Evolutionary conservation across 2,329 filamentous ascomycete species (phyloP), one percentile per base, ranked within the genome.

Genomic region (Hypoxylon sp.): DNA sequence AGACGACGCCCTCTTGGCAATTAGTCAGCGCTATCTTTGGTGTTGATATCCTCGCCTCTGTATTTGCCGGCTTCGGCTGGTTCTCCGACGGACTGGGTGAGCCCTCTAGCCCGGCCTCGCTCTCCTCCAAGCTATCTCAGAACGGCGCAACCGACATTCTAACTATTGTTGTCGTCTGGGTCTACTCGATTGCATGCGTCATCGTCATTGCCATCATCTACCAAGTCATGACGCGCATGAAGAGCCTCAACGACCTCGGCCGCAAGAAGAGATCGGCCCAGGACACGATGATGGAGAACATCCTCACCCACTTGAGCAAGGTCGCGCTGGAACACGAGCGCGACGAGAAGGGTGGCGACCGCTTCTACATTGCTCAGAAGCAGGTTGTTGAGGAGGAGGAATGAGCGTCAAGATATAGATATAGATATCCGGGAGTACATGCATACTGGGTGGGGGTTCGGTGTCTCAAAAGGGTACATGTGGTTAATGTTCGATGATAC

Each of bases 31-130:
- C 90, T 76, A 92, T 92, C 80, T 83, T 90, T 75, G 83, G 85
- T 79, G 90, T 92, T 76, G 90, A 92, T 79, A 86, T 87, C 64
- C 80, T 92, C 44, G 88, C 90, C 33, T 91, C 90, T 63, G 84
- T 92, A 74, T 92, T 92, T 86, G 88, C 85, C 81, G 81, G 90
- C 78, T 91, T 91, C 83, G 90, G 90, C 66, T 92, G 90, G 90
- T 82, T 92, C 73, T 85, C 84, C 60, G 88, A 87, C 66, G 72
- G 72, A 3, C 26, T 24, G 42, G 80, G 81, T 59, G 80, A 80
- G 69, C 66, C 67, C 4, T 73, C 70, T 3, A 84, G 83, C 70
- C 80, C 80, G 69, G 74, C 75, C 66, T 76, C 77, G 67, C 63
- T 74, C 57, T 74, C 70, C 44, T 67, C 63, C 47, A 80, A 69